phyloP scores from a whole-genome alignment of 257 asterid genomes.

The Solanum lignicaule region DNA sequence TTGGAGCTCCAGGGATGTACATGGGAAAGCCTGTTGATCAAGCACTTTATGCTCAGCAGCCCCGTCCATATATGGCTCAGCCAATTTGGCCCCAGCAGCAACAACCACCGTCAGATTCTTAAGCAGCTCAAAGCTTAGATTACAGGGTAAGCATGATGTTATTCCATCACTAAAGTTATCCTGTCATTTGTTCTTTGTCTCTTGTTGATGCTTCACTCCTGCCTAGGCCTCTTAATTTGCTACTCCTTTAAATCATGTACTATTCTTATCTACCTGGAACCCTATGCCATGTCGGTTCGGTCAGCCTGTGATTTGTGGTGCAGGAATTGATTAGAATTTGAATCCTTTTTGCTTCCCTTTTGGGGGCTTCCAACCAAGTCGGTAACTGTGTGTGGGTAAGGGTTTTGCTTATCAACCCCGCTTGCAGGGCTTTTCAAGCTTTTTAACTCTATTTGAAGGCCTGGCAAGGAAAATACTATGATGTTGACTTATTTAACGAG shows the following conservation, averaged over 20 bases:
- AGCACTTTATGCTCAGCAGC: constrained; percentile 62
- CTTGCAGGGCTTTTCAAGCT: not conserved
- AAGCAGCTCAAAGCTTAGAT: constrained; percentile 19
- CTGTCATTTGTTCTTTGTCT: not conserved
- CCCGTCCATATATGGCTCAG: constrained; percentile 79
- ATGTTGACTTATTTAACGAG: not conserved
- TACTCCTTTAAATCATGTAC: not conserved
- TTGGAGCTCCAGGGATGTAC: constrained; percentile 64
- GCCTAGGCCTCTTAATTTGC: not conserved
- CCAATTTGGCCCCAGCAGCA: constrained; percentile 82
- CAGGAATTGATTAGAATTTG: not conserved
- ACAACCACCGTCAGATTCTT: constrained; percentile 69
- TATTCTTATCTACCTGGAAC: not conserved
- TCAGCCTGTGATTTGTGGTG: not conserved
- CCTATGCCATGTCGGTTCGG: not conserved
- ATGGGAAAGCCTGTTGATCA: constrained; percentile 88
- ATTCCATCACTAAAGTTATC: not conserved
- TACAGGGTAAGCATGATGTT: not conserved
- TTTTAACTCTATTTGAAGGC: not conserved
- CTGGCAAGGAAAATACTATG: not conserved
- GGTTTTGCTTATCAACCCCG: not conserved
- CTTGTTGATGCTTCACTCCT: not conserved
- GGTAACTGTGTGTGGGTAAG: not conserved
- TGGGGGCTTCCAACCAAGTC: not conserved
- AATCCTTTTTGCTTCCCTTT: not conserved